A percentile compares a stretch with the other conserved stretches of the same genome.
Evolutionary conservation across 2,329 filamentous ascomycete species (phyloP).

Genomic region (Xylariaceae sp.): DNA sequence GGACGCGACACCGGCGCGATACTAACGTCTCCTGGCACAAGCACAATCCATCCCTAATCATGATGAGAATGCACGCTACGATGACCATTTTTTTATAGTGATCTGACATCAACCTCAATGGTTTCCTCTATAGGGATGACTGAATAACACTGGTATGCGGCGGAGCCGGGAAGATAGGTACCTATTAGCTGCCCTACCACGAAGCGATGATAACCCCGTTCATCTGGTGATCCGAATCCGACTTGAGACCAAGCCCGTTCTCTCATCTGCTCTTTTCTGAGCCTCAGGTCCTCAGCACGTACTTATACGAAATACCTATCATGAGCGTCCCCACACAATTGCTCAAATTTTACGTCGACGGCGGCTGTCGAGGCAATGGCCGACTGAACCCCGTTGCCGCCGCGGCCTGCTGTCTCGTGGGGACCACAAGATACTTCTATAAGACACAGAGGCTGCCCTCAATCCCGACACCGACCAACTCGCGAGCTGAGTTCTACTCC

Average conservation of each 20-base stretch:
- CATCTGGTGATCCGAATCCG: no score
- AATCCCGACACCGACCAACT: constrained; percentile 27
- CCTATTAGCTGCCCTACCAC: no score
- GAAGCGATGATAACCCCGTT: no score
- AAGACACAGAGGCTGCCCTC: not conserved
- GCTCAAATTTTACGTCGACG: constrained; percentile 35
- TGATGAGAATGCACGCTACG: no score
- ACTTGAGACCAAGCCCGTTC: not conserved
- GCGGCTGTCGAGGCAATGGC: constrained; percentile 33
- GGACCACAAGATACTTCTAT: not conserved
- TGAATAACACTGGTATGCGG: no score
- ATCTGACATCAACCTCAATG: no score
- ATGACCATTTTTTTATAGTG: no score
- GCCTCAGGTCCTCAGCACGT: not conserved
- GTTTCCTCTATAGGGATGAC: no score
- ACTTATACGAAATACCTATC: not conserved
- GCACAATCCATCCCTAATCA: no score
- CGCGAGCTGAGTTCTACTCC: constrained; percentile 34
- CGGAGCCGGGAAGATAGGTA: no score
- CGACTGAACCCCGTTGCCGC: constrained; percentile 25
- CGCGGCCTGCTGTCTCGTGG: constrained; percentile 29
- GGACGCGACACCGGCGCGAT: no score
- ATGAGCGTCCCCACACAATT: not conserved
- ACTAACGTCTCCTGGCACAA: no score
- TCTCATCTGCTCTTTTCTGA: not conserved